A percentile compares a stretch with the other conserved stretches of the same genome.
Conservation (phyloP, 139 green algal species). For the Picochlorum sp. region DNA sequence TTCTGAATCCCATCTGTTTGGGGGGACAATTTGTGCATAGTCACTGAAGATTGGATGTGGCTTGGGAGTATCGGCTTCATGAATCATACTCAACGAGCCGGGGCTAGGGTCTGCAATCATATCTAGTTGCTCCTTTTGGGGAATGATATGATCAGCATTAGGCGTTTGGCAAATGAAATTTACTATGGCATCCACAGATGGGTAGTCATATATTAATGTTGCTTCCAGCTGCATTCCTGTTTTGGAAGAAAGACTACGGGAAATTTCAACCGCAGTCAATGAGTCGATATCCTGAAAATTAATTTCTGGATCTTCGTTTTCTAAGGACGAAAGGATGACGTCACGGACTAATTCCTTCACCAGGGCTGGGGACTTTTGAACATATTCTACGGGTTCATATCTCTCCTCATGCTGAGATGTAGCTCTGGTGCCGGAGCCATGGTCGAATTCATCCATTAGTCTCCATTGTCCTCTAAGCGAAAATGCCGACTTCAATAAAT, state of each 20-base stretch:
- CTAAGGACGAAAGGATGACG: no score
- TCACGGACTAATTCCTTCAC: neutral
- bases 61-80: neutral
- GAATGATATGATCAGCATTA: neutral
- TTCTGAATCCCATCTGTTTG: neutral
- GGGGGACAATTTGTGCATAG: neutral
- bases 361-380: neutral
- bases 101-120: neutral
- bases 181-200: constrained; percentile 32
- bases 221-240: constrained; percentile 51
- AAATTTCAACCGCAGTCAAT: constrained; percentile 60
- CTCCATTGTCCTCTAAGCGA: constrained; percentile 23
- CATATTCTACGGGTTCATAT: neutral
- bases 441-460: constrained; percentile 8
- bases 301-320: neutral
- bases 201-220: constrained; percentile 67
- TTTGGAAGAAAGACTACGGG: constrained; percentile 26
- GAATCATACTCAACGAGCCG: neutral
- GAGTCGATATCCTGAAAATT: constrained; percentile 49
- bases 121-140: neutral
- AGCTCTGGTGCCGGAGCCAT: neutral
- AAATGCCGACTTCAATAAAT: constrained; percentile 14
- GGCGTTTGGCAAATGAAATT: neutral
- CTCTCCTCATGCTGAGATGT: neutral
- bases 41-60: neutral